Percentiles rank a stretch among this genome's conserved stretches.
Evolutionary conservation across 768 basidiomycete species (phyloP).

Genomic region (Roridomyces roridus): DNA sequence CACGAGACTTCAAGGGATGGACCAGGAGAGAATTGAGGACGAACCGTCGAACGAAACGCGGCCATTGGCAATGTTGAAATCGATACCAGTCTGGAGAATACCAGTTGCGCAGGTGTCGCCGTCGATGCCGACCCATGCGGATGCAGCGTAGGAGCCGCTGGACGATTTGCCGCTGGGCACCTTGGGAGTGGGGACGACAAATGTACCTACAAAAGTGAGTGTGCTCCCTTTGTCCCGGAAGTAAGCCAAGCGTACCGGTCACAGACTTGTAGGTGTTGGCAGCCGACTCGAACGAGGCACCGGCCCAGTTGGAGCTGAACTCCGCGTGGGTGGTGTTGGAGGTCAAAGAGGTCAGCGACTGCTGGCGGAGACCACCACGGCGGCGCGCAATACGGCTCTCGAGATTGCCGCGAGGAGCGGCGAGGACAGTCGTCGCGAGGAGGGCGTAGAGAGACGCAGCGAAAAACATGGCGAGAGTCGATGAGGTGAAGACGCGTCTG

Average conservation of each 20-base stretch:
- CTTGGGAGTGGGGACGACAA: slow-evolving; percentile 38
- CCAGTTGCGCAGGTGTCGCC: slow-evolving; percentile 42
- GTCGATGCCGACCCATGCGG: slow-evolving; percentile 45
- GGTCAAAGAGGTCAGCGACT: neutral
- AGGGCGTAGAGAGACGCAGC: slow-evolving; percentile 20
- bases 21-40: neutral
- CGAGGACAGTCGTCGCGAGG: slow-evolving; percentile 16
- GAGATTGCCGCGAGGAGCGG: slow-evolving; percentile 5
- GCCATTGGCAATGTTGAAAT: slow-evolving; percentile 30
- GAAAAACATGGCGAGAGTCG: slow-evolving; percentile 14
- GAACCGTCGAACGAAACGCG: slow-evolving; percentile 11
- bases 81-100: slow-evolving; percentile 43
- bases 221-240: too few relatives aligned
- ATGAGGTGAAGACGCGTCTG: slow-evolving; percentile 6
- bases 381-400: slow-evolving; percentile 11
- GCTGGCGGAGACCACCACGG: neutral
- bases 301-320: slow-evolving; percentile 44
- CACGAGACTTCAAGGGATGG: too few relatives aligned
- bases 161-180: slow-evolving; percentile 10
- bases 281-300: slow-evolving; percentile 35
- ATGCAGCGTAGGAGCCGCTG: slow-evolving; percentile 31
- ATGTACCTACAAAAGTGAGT: slow-evolving; percentile 30
- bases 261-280: slow-evolving; percentile 39
- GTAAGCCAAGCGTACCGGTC: slow-evolving; percentile 21
- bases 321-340: slow-evolving; percentile 19